Base-by-base conservation (phyloP, 179 eudicot genomes). In the Carnegiea gigantea region DNA sequence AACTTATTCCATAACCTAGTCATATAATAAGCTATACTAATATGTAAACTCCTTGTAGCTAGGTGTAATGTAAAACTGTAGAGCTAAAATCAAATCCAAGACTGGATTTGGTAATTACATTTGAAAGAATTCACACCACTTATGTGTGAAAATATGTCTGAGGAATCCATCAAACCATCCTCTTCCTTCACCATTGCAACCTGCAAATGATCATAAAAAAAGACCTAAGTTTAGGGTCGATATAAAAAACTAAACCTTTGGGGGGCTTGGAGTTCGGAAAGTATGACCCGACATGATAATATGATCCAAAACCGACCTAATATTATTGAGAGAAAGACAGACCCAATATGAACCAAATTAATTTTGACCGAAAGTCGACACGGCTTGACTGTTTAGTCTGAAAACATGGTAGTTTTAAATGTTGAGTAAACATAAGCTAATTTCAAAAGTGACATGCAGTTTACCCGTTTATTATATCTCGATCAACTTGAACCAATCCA, bases 121-220 rank as follows among this genome's bases (percentile, higher is more conserved):
- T 91, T 92, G 88, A 93, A 92, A 18, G 98, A 92, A 83, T 92
- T 95, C 60, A 95, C 90, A 28, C 95, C 98, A 62, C 93, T 92
- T 3, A 91, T 90, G 40, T 93, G 97, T 30, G 98, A 89, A 82
- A 92, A 90, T 73, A 89, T 84, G 76, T 93, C 98, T 1, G 95
- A 90, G 0, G 93, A 86, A 71, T 94, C 95, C 15, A 91, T 82
- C 86, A 91, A 68, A 0, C 83, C 92, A 40, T 95, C 93, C 60
- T 91, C 93, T 73, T 90, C 92, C 70, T 90, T 89, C 82, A 88
- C 89, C 1, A 12, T 17, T 51, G 81, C 84, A 0, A 87, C 89
- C 89, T 87, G 89, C 40, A 28, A 38, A 6, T 8, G 6, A 46
- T 13, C 60, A 81, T 17, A 18, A 28, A 65, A 65, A 70, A 70